Percentiles rank a stretch among this genome's conserved stretches.
These are phyloP conservation scores for Cordyceps sp. DNA, from an alignment of 2,329 filamentous ascomycete genomes.

Conservation along the genomic window DNA sequence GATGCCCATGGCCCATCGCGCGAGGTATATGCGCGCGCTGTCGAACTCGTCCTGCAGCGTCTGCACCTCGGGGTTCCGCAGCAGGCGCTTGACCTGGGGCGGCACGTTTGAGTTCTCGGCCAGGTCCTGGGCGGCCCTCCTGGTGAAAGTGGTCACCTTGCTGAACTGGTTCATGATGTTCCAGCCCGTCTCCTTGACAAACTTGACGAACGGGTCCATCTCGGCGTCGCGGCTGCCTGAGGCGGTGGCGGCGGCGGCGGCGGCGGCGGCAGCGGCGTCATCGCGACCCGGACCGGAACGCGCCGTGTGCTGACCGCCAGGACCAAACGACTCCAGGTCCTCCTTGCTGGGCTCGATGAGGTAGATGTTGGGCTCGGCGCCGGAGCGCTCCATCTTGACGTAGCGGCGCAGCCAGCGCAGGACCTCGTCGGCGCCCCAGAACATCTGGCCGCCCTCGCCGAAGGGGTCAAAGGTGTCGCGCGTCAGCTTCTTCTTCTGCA, in stretches of 20 bases:
- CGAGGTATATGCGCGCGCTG: conserved; percentile 83
- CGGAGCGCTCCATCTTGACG: conserved; percentile 65
- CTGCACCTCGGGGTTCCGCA: conserved; percentile 87
- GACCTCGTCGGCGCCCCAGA: conserved; percentile 96
- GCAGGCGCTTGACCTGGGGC: conserved; percentile 67
- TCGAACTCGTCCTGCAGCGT: conserved; percentile 95
- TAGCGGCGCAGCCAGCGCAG: conserved; percentile 80
- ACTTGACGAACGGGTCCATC: conserved; percentile 89
- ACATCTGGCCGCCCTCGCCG: conserved; percentile 68
- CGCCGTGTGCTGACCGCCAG: too few species aligned
- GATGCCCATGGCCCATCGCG: conserved; percentile 96
- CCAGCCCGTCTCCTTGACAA: conserved; percentile 90
- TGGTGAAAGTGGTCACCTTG: conserved; percentile 91
- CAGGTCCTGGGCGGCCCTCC: conserved; percentile 80
- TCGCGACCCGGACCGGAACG: too few species aligned
- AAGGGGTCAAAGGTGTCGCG: conserved; percentile 84
- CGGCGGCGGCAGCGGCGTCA: too few species aligned
- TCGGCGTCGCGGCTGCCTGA: conserved; percentile 38
- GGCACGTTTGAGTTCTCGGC: conserved; percentile 84
- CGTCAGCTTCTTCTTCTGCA: conserved; percentile 78
- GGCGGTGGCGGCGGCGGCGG: conserved; percentile 30
- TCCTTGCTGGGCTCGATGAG: conserved; percentile 75
- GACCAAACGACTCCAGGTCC: conserved; percentile 69
- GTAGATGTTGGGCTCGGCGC: conserved; percentile 79
- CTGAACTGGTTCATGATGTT: conserved; percentile 93